Conservation (phyloP, 306 rosid species). For the Echinosophora koreensis region DNA sequence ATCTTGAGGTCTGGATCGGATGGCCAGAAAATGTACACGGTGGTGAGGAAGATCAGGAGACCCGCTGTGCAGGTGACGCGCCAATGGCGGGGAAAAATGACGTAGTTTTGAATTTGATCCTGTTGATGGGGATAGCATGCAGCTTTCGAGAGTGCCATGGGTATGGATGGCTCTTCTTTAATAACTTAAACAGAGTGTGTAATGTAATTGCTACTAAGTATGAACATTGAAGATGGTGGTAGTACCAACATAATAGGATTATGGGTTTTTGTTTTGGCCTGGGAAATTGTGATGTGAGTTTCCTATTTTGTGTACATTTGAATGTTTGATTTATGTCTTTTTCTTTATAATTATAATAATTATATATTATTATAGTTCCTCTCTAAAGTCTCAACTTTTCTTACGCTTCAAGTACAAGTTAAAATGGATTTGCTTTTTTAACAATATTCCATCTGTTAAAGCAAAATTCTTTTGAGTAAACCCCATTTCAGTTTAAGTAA, state of each 20-base stretch:
- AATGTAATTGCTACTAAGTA: background rate
- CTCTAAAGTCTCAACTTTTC: conserved; percentile 21
- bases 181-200: background rate
- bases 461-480: background rate
- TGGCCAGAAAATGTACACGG: conserved; percentile 64
- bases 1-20: conserved; percentile 67
- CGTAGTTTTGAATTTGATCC: conserved; percentile 50
- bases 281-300: conserved; percentile 63
- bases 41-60: conserved; percentile 34
- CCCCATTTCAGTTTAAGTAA: background rate
- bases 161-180: conserved; percentile 23
- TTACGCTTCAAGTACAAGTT: conserved; percentile 51
- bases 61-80: conserved; percentile 41
- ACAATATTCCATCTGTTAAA: conserved; percentile 5
- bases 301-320: conserved; percentile 27
- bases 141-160: conserved; percentile 49
- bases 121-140: conserved; percentile 38
- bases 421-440: conserved; percentile 6
- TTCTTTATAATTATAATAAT: background rate
- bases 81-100: conserved; percentile 49
- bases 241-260: background rate
- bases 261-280: conserved; percentile 38
- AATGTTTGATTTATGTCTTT: conserved; percentile 6
- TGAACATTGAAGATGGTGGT: too few relatives aligned
- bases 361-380: conserved; percentile 1